A percentile compares a stretch with the other conserved stretches of the same genome.
Evolutionary conservation across 495 filamentous ascomycete species (phyloP).

Genomic region (Lasiosphaeris hirsuta): DNA sequence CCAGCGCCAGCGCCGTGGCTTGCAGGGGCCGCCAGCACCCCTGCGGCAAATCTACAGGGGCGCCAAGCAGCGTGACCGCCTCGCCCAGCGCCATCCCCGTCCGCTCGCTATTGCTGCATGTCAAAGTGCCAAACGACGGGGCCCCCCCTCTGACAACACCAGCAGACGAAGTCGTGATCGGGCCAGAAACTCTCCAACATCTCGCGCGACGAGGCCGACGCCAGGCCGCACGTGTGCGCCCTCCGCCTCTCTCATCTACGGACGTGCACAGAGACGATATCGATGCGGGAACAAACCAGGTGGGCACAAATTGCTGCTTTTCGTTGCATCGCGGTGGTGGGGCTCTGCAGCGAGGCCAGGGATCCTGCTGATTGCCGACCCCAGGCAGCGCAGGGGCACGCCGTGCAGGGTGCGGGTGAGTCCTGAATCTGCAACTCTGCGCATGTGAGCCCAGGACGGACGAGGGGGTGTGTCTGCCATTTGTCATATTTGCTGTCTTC

Average conservation of each 20-base stretch:
- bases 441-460: constrained; percentile 7
- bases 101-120: constrained; percentile 1
- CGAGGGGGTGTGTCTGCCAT: neutral
- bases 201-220: too few relatives aligned
- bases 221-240: too few relatives aligned
- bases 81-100: neutral
- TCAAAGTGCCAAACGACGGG: neutral
- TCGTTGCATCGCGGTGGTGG: constrained; percentile 20
- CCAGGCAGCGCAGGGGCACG: neutral
- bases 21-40: constrained; percentile 13
- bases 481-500: neutral
- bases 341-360: constrained; percentile 14
- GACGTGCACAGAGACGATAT: neutral
- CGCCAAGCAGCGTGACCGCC: constrained; percentile 4
- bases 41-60: constrained; percentile 17
- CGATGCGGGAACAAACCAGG: constrained; percentile 1
- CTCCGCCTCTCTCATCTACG: too few relatives aligned
- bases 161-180: too few relatives aligned
- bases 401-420: constrained; percentile 2
- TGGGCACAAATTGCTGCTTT: constrained; percentile 10
- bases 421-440: constrained; percentile 10
- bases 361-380: constrained; percentile 22
- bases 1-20: neutral
- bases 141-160: too few relatives aligned
- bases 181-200: too few relatives aligned